Base-by-base conservation (phyloP, 495 filamentous ascomycete species). In the Aspergillus baeticus region DNA sequence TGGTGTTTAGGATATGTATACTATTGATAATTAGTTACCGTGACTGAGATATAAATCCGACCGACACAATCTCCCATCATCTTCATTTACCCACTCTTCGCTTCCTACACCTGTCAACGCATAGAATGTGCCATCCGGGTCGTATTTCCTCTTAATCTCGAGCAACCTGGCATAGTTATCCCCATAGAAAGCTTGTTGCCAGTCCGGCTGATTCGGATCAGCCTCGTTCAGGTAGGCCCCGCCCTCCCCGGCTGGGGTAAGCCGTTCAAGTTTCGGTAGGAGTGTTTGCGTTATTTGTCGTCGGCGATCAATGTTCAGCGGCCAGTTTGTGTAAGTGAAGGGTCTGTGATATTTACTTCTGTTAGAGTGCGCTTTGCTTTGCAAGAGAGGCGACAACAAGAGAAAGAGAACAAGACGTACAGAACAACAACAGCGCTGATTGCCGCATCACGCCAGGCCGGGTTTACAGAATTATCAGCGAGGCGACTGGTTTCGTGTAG, bases 91-190 rank as follows among this genome's bases (percentile, higher is more conserved):
- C 84, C 84, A 88, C 15, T 71, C 69, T 42, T 87, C 85, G 54
- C 80, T 83, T 3, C 85, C 84, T 2, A 88, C 84, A 18, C 79
- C 84, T 2, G 79, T 79, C 13, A 60, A 64, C 37, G 78, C 85
- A 73, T 84, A 88, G 39, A 88, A 78, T 8, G 87, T 64, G 38
- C 79, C 76, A 5, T 74, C 53, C 0, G 86, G 84, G 67, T 89
- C 85, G 15, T 83, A 75, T 45, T 71, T 71, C 2, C 58, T 44
- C 68, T 83, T 83, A 55, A 81, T 68, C 14, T 59, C 18, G 7
- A 63, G 50, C 54, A 82, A 61, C 0, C 26, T 17, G 11, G 36
- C 53, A 54, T 82, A 83, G 55, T 79, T 79, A 0, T 17, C 20
- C 0, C 83, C 82, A 31, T 79, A 86, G 61, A 85, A 85, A 5